Evolutionary conservation across 768 basidiomycete species (phyloP), one percentile per base, ranked within the genome.

Genomic region (Calocybe cyanea): DNA sequence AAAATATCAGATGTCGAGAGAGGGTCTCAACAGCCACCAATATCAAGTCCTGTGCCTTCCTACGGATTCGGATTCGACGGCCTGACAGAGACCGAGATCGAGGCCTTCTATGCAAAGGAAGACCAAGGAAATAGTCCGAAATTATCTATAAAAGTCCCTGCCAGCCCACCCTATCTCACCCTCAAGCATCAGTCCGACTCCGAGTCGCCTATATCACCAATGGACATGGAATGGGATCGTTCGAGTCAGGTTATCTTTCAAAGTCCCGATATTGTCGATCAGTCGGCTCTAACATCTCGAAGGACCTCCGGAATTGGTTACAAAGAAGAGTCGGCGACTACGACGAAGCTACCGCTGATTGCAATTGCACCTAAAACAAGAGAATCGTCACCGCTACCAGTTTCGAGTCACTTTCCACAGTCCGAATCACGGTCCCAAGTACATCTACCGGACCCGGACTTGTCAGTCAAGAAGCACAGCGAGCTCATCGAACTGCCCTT

Each of bases 41-140:
- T 56, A 25, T 38, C 46, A 7, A 41, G 48, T 13, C 19, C 44
- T 30, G 36, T 41, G 18, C 38, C 51, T 24, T 34, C 44, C 7
- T 34, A 36, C 17, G 47, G 40, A 15, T 49, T 46, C 38, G 59
- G 59, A 8, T 62, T 54, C 38, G 58, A 59, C 17, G 59, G 58
- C 0, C 46, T 61, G 33, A 54, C 52, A n/a, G 44, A 55, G 23
- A 47, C 45, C 15, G 49, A 57, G 45, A 18, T 55, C 23, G 55
- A 54, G 17, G 43, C 28, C 15, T 25, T 49, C 10, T 38, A 38
- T 33, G 30, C 24, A 38, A 50, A 46, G 28, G 58, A 60, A 45
- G 51, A 56, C 25, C 39, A 44, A 19, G 53, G 42, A 9, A 28
- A 19, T 17, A 43, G 38, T 34, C 28, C 35, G 1, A 5, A 46